Evolutionary conservation across 176 grass and related monocot species (phyloP).

Genomic region (Alopecurus myosuroides): DNA sequence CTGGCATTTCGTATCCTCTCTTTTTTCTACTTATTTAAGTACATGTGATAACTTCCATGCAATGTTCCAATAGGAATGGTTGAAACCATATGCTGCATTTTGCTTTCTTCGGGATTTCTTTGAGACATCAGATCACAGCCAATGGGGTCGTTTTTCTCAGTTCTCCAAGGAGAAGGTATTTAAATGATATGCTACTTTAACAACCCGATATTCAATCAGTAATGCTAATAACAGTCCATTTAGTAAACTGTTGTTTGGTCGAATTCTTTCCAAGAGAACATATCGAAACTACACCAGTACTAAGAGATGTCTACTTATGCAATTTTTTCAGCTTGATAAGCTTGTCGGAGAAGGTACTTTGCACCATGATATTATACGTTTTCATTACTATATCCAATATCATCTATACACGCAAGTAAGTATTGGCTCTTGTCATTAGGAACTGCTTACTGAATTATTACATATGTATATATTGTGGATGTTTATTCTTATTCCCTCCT

Average conservation of each 20-base stretch:
- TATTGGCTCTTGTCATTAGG: conserved; percentile 27
- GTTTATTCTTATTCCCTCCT: conserved; percentile 18
- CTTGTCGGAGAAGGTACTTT: conserved; percentile 66
- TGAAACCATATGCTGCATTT: conserved; percentile 99
- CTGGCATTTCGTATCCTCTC: conserved; percentile 12
- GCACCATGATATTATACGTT: conserved; percentile 82
- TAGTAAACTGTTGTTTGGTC: conserved; percentile 2
- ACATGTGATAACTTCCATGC: neutral
- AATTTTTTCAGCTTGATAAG: conserved; percentile 80
- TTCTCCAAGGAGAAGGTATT: conserved; percentile 94
- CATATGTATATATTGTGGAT: neutral
- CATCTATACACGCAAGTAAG: conserved; percentile 99
- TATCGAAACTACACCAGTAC: neutral
- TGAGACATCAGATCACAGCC: conserved; percentile 93
- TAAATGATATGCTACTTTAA: conserved; percentile 12
- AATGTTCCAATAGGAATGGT: conserved; percentile 76
- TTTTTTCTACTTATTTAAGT: conserved; percentile 17
- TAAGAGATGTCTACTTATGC: conserved; percentile 21
- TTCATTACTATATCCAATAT: conserved; percentile 97
- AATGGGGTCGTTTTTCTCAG: conserved; percentile 86
- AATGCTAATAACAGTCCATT: neutral
- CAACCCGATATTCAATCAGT: neutral
- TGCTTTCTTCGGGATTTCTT: conserved; percentile 97
- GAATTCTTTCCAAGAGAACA: conserved; percentile 20
- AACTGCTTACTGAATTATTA: neutral